Percentiles rank a stretch among this genome's conserved stretches.
Evolutionary conservation across 1,139 yeast species (phyloP).

Genomic region (Saccharomycopsis crataegensis): DNA sequence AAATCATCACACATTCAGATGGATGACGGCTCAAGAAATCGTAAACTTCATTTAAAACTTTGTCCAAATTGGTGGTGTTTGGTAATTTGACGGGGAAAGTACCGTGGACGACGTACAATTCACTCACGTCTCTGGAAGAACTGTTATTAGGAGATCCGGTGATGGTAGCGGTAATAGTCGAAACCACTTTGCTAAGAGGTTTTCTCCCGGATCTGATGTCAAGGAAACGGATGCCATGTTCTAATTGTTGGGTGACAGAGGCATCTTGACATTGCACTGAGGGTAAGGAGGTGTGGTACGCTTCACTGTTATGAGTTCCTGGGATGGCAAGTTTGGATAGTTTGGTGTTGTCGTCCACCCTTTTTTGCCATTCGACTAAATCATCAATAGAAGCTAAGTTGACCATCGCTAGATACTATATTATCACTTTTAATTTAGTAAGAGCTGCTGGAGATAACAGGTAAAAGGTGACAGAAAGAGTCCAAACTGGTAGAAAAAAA

Average conservation of each 20-base stretch:
- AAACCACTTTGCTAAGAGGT: constrained; percentile 30
- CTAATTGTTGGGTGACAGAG: constrained; percentile 52
- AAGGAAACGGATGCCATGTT: constrained; percentile 66
- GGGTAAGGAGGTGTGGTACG: constrained; percentile 61
- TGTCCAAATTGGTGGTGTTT: constrained; percentile 44
- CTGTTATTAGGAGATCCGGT: constrained; percentile 26
- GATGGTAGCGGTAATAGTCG: constrained; percentile 20
- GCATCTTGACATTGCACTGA: constrained; percentile 75
- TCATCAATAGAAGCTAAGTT: constrained; percentile 13
- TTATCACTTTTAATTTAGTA: too few relatives aligned
- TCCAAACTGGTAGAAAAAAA: too few relatives aligned
- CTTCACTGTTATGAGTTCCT: constrained; percentile 78
- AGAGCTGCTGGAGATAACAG: too few relatives aligned
- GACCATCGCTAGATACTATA: constrained; percentile 4
- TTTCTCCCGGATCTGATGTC: constrained; percentile 62
- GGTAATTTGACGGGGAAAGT: constrained; percentile 66
- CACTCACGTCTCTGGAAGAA: constrained; percentile 39
- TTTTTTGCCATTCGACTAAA: constrained; percentile 43
- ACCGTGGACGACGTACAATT: constrained; percentile 67
- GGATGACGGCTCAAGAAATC: constrained; percentile 44
- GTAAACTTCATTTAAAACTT: constrained; percentile 50
- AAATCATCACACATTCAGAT: constrained; percentile 58
- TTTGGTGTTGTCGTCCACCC: constrained; percentile 43
- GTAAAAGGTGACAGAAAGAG: too few relatives aligned
- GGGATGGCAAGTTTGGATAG: constrained; percentile 58